Evolutionary conservation across 805 yeast genomes (phyloP), one percentile per base, ranked within the genome.

Genomic region (Brettanomyces nanus): DNA sequence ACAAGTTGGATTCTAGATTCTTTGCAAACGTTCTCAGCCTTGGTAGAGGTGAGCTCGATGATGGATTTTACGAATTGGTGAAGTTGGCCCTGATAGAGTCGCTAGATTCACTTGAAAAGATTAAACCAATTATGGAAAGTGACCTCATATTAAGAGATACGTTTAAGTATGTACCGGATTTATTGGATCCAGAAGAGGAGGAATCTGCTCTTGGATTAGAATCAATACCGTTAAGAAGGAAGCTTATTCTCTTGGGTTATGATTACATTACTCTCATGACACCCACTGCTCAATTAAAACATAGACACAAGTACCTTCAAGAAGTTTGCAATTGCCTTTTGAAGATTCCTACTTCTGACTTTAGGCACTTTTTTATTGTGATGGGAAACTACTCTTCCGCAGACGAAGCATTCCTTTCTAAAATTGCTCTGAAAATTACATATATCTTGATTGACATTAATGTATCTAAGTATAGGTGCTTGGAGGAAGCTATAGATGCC

Each of bases 191-290:
- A 23, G 20, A 29, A 15, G n/a, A 21, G 17, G 14, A 9, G 13
- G 9, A 13, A 5, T 35, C 38, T 5, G 18, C 22, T 18, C 36
- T 37, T 19, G 40, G 40, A 6, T 5, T 37, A 13, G 36, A 37
- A 15, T 31, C 40, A 11, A 31, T 37, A 6, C 13, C 9, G 5
- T 19, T 37, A 9, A 22, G 40, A 11, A 23, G 15, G 17, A 11
- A 17, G 5, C 28, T 36, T 11, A 10, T 36, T 4, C 6, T 31
- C 13, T 15, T 36, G 14, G 37, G 37, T 9, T 34, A 34, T 17
- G 13, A 10, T 11, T 33, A 33, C 21, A 23, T 26, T 9, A 14
- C 21, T 22, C 30, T 33, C 10, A n/a, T 33, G 6, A 22, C 11
- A 5, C 30, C 19, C 9, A 17, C 7, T 9, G 21, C n/a, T n/a